Conservation (phyloP, 2,329 filamentous ascomycete species). For the Domatiomyces catenatus region DNA sequence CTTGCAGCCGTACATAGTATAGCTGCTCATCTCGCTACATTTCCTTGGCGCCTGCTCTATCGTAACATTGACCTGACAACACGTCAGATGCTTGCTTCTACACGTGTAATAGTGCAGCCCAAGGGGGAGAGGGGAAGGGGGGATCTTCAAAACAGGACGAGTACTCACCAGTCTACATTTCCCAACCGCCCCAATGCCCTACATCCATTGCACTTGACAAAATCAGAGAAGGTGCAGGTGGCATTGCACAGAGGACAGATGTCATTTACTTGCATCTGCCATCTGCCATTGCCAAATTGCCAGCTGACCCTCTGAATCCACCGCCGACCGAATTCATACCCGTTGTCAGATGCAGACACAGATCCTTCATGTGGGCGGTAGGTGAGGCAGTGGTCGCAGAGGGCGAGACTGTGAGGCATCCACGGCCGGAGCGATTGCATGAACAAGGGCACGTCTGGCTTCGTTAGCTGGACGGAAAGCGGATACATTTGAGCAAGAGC, state of each 20-base stretch:
- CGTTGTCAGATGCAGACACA: constrained; percentile 1
- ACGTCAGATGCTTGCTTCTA: neutral
- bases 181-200: constrained; percentile 16
- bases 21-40: no score
- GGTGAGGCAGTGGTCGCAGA: constrained; percentile 17
- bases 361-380: constrained; percentile 7
- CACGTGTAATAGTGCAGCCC: neutral
- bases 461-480: neutral
- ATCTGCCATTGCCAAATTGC: constrained; percentile 13
- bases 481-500: neutral
- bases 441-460: constrained; percentile 13
- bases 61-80: no score
- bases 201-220: constrained; percentile 16
- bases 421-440: constrained; percentile 13
- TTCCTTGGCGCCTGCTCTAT: no score
- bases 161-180: constrained; percentile 13
- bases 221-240: constrained; percentile 15
- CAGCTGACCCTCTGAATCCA: constrained; percentile 16
- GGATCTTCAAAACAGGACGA: neutral
- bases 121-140: neutral
- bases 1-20: no score
- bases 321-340: constrained; percentile 13
- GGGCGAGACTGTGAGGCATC: constrained; percentile 12
- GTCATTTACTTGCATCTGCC: constrained; percentile 16
- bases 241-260: constrained; percentile 16